Evolutionary conservation across 1,284 basidiomycete genomes (phyloP).

Genomic region (Sporisorium sorghi): DNA sequence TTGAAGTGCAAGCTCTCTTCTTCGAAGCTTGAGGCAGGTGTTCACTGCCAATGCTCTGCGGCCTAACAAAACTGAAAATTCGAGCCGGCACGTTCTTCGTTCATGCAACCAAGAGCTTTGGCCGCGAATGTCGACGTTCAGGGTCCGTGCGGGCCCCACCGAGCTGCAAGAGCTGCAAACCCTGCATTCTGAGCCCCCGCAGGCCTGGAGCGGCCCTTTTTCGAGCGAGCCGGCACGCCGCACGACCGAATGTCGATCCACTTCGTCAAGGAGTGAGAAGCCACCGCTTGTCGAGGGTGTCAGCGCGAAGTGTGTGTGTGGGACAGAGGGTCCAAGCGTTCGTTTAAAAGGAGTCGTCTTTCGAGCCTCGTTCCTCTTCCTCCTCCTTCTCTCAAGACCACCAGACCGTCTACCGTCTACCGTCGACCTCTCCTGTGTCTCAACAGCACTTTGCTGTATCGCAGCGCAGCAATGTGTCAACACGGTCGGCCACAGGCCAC

Average conservation of each 20-base stretch:
- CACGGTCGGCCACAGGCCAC: constrained; percentile 36
- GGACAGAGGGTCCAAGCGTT: background rate
- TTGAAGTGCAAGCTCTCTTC: too few species aligned
- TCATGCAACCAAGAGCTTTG: constrained; percentile 12
- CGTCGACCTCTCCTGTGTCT: too few species aligned
- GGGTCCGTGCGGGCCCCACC: constrained; percentile 37
- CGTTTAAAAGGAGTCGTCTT: background rate
- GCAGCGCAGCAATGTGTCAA: constrained; percentile 34
- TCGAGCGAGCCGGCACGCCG: background rate
- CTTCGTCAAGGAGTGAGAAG: background rate
- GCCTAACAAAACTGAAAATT: background rate
- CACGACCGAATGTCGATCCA: constrained; percentile 7
- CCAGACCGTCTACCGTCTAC: too few species aligned
- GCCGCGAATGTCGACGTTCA: constrained; percentile 15
- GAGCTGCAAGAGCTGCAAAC: constrained; percentile 19
- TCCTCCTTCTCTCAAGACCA: background rate
- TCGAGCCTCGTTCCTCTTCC: background rate
- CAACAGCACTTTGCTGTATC: background rate
- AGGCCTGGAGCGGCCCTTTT: background rate
- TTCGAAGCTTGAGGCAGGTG: too few species aligned
- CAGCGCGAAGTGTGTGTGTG: background rate
- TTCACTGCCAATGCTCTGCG: too few species aligned
- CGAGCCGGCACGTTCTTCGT: background rate
- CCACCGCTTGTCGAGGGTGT: background rate
- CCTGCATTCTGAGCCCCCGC: too few species aligned